A percentile compares a stretch with the other conserved stretches of the same genome.
These are phyloP conservation scores for Climacium dendroides DNA, from an alignment of 225 moss, liverwort and hornwort species.

Conservation along the genomic window DNA sequence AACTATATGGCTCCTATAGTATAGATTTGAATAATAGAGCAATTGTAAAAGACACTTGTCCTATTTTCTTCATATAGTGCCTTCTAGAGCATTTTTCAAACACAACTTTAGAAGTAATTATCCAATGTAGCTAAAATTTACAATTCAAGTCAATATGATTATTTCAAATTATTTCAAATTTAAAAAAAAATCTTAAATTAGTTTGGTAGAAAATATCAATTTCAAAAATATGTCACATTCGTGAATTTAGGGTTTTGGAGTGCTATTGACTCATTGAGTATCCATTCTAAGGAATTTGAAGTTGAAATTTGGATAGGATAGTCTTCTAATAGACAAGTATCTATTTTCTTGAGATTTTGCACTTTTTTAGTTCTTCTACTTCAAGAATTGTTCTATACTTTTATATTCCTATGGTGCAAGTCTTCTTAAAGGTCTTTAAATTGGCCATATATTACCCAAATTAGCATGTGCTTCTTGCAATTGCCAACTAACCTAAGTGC, in stretches of 20 bases:
- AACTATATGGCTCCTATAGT: too few species aligned
- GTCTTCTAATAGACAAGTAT: not conserved
- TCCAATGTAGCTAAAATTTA: not conserved
- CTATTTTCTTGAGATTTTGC: not conserved
- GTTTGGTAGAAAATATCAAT: not conserved
- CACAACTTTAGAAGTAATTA: too few species aligned
- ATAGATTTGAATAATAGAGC: not conserved
- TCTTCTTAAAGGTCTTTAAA: not conserved
- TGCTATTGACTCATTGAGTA: not conserved
- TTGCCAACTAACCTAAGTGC: rapidly evolving
- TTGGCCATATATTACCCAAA: not conserved
- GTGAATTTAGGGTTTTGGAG: too few species aligned
- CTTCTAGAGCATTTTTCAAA: rapidly evolving
- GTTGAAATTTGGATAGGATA: rapidly evolving
- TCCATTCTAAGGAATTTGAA: not conserved
- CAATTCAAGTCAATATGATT: rapidly evolving
- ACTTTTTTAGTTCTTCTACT: not conserved
- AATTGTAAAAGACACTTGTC: not conserved
- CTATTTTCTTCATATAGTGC: rapidly evolving
- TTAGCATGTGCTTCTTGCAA: rapidly evolving
- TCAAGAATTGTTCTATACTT: not conserved
- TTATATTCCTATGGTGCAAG: not conserved
- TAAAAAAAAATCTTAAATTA: too few species aligned
- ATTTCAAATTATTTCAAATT: too few species aligned
- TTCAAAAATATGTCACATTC: not conserved